Percentiles rank a stretch among this genome's conserved stretches.
These are phyloP conservation scores for Pestalotiopsis sp. DNA, from an alignment of 2,329 filamentous ascomycete genomes.

Conservation along the genomic window DNA sequence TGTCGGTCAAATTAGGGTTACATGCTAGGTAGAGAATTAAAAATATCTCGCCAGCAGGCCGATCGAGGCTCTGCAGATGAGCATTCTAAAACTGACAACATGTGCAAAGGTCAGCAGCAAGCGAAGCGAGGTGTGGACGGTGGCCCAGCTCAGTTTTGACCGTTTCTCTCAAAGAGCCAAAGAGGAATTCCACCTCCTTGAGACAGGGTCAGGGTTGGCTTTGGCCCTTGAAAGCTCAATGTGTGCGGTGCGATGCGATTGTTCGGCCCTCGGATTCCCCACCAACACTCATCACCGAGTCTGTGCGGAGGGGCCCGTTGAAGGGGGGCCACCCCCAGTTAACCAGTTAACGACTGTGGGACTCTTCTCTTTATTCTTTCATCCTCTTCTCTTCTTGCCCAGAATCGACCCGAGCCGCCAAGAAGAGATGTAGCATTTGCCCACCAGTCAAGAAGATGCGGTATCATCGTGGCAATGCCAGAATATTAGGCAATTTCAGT, in stretches of 20 bases:
- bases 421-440: background rate
- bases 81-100: background rate
- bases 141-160: background rate
- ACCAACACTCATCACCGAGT: background rate
- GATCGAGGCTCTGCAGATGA: background rate
- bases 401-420: background rate
- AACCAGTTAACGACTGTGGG: background rate
- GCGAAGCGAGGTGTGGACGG: background rate
- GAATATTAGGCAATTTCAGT: background rate
- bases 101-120: background rate
- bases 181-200: background rate
- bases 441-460: background rate
- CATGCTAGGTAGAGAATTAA: background rate
- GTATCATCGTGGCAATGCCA: background rate
- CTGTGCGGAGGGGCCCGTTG: background rate
- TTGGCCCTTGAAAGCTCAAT: background rate
- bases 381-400: background rate
- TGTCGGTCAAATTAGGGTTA: background rate
- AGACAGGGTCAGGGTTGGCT: slow-evolving; percentile 8
- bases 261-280: background rate
- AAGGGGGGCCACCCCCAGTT: too few relatives aligned
- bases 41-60: background rate
- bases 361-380: background rate
- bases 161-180: background rate
- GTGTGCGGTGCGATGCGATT: background rate